phyloP scores from a whole-genome alignment of 495 filamentous ascomycete species.

The Halenospora varia region DNA sequence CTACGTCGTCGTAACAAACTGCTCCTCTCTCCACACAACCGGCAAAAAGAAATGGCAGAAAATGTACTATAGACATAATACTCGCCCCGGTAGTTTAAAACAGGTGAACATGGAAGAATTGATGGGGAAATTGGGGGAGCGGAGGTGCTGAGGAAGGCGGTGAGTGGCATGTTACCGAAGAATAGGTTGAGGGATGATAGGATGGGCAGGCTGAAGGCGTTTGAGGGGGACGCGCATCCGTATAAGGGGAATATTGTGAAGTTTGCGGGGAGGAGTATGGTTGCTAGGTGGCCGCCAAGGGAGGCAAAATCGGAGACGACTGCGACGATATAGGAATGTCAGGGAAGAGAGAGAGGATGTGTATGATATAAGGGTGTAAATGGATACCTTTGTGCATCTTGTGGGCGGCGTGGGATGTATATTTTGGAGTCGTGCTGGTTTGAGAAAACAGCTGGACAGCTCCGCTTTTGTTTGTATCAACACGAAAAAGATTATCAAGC shows the following conservation, averaged over 20 bases:
- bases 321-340: slow-evolving; percentile 11
- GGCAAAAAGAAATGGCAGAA: slow-evolving; percentile 92
- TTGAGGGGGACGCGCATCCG: slow-evolving; percentile 86
- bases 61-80: slow-evolving; percentile 91
- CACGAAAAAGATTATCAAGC: too few relatives aligned
- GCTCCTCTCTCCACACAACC: slow-evolving; percentile 79
- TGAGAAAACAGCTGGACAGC: too few relatives aligned
- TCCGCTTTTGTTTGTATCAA: too few relatives aligned
- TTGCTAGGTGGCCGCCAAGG: slow-evolving; percentile 13
- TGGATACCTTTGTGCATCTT: background rate
- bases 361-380: slow-evolving; percentile 6
- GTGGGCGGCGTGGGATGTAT: background rate
- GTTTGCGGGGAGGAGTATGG: slow-evolving; percentile 46
- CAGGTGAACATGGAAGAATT: slow-evolving; percentile 91
- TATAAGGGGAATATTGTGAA: slow-evolving; percentile 84
- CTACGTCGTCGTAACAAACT: slow-evolving; percentile 93
- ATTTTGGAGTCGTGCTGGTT: slow-evolving; percentile 1
- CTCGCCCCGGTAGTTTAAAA: slow-evolving; percentile 80
- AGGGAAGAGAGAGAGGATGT: background rate
- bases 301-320: slow-evolving; percentile 7
- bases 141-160: slow-evolving; percentile 87
- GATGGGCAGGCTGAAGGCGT: slow-evolving; percentile 87
- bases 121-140: slow-evolving; percentile 93
- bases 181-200: slow-evolving; percentile 84
- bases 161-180: slow-evolving; percentile 97